Base-by-base conservation (phyloP, 1,284 basidiomycete species). In the Caloboletus inedulis region DNA sequence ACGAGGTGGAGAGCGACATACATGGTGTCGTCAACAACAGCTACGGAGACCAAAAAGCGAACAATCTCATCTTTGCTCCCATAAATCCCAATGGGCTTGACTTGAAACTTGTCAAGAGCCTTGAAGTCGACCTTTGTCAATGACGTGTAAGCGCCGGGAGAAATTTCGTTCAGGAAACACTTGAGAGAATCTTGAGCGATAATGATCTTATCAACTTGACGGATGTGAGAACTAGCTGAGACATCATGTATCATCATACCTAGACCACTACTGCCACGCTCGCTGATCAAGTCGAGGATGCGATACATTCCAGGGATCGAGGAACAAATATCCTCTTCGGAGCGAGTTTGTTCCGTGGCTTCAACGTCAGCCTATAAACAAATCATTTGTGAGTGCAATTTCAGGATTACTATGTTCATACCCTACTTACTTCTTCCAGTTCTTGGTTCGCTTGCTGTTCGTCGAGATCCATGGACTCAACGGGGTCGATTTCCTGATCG, bases 131-230 rank as follows among this genome's bases (percentile, higher is more conserved):
- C 77, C 53, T 76, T 76, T 1, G 79, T 82, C 48, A 81, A 59
- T 4, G 79, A 79, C 7, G 63, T 56, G 52, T 80, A 82, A 1
- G 79, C 72, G 0, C 77, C 74, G 0, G 79, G 78, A 19, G 60
- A 69, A 4, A 80, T 49, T 18, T 65, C 61, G 41, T 82, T 80
- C 54, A 80, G 69, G 45, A 82, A 72, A 4, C 58, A 57, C 48
- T 71, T 69, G 21, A 82, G 63, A 2, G 74, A 74, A 18, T 74
- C 73, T 61, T 80, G 77, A 23, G 72, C 72, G 36, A 84, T 82
- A 62, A 84, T 75, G 40, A 84, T 72, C 60, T 85, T 84, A 53
- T 81, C 81, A 21, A 81, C 80, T 84, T 54, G 3, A 36, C 2
- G 27, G 18, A 39, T 36, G 30, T 53, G 33, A 56, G 56, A 43